Conservation (phyloP, 2,329 filamentous ascomycete genomes). For the Fusarium poae region DNA sequence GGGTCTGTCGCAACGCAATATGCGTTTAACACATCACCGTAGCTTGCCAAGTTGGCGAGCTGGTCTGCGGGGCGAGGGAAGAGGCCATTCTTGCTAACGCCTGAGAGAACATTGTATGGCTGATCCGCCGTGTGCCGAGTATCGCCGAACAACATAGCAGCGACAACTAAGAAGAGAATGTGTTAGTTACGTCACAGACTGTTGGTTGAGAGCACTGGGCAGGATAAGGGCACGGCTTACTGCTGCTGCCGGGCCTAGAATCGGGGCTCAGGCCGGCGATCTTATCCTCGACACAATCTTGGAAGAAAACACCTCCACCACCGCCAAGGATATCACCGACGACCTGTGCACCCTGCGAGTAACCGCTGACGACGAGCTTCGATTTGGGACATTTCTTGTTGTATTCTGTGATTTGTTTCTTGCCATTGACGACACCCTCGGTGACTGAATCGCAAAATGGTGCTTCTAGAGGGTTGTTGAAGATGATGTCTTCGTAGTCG, state of each 20-base stretch:
- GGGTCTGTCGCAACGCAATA: slow-evolving; percentile 26
- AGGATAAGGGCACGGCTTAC: slow-evolving; percentile 1
- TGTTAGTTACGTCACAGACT: not conserved
- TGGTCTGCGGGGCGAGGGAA: slow-evolving; percentile 21
- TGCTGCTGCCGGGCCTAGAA: slow-evolving; percentile 8
- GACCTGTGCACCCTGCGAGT: slow-evolving; percentile 20
- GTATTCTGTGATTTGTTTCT: slow-evolving; percentile 27
- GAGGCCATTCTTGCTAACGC: slow-evolving; percentile 6
- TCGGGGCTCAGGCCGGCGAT: slow-evolving; percentile 6
- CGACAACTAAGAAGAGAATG: not conserved
- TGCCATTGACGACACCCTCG: slow-evolving; percentile 18
- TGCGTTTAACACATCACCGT: slow-evolving; percentile 8
- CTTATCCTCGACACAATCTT: slow-evolving; percentile 17
- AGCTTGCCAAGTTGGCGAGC: slow-evolving; percentile 16
- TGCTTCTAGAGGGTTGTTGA: slow-evolving; percentile 16
- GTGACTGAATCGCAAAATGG: slow-evolving; percentile 24
- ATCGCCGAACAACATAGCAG: slow-evolving; percentile 24
- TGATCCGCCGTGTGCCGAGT: slow-evolving; percentile 22
- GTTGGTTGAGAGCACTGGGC: not conserved
- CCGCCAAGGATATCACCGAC: slow-evolving; percentile 27
- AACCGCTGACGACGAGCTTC: slow-evolving; percentile 24
- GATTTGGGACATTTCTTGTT: slow-evolving; percentile 25
- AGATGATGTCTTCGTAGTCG: slow-evolving; percentile 24
- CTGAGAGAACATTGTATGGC: slow-evolving; percentile 17
- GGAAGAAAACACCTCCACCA: slow-evolving; percentile 27